Evolutionary conservation across 495 filamentous ascomycete genomes (phyloP).

Genomic region (Astrothelium subdiscretum): DNA sequence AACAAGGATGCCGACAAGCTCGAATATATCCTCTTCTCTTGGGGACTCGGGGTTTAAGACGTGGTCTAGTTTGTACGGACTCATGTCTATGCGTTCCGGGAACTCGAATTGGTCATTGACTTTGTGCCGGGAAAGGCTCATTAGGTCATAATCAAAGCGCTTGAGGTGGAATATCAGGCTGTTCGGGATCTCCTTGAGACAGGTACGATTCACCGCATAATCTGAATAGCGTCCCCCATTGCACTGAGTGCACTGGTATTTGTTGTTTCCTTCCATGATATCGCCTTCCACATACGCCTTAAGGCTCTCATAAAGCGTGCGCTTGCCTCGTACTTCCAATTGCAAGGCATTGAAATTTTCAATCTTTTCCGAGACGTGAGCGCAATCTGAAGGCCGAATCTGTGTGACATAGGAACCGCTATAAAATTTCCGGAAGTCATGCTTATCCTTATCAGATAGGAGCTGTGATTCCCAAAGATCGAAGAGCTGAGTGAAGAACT

Average conservation of each 20-base stretch:
- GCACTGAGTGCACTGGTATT: constrained; percentile 92
- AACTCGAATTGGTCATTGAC: constrained; percentile 95
- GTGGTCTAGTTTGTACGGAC: constrained; percentile 75
- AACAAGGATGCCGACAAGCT: constrained; percentile 84
- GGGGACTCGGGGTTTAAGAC: constrained; percentile 53
- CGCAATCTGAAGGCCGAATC: constrained; percentile 86
- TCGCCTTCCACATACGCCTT: constrained; percentile 92
- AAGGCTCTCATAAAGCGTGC: constrained; percentile 70
- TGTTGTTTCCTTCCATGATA: constrained; percentile 96
- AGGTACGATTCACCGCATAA: constrained; percentile 76
- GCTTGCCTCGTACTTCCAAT: constrained; percentile 93
- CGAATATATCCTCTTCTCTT: constrained; percentile 60
- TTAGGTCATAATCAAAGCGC: constrained; percentile 88
- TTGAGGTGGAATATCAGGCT: constrained; percentile 95
- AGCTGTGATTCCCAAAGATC: constrained; percentile 86
- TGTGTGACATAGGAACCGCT: constrained; percentile 89
- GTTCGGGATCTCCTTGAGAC: constrained; percentile 85
- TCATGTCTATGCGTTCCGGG: constrained; percentile 75
- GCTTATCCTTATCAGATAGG: constrained; percentile 51
- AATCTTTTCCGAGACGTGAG: constrained; percentile 79
- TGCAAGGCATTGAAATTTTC: constrained; percentile 94
- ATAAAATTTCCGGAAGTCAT: constrained; percentile 70
- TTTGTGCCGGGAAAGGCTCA: constrained; percentile 73
- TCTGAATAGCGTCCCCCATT: constrained; percentile 71
- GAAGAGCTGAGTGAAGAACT: constrained; percentile 90